Evolutionary conservation across 1,139 yeast genomes (phyloP).

Genomic region (Pichia sp.): DNA sequence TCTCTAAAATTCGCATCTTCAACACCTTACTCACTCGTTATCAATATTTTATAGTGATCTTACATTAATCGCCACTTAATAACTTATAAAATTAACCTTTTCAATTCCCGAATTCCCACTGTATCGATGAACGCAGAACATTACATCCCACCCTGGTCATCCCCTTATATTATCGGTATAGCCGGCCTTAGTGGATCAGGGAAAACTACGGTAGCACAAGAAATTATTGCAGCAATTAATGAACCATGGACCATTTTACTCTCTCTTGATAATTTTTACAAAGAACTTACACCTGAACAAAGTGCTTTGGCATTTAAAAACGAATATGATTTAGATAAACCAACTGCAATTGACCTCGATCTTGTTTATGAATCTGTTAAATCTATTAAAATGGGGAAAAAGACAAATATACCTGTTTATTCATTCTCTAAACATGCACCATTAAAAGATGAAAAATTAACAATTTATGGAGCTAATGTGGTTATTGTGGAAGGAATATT

Average conservation of each 20-base stretch:
- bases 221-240: constrained; percentile 70
- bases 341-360: constrained; percentile 76
- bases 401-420: constrained; percentile 77
- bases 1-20: too few relatives aligned
- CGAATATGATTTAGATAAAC: constrained; percentile 82
- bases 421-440: constrained; percentile 73
- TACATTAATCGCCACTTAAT: too few relatives aligned
- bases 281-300: constrained; percentile 59
- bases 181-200: constrained; percentile 97
- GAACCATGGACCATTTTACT: constrained; percentile 96
- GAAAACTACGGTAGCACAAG: constrained; percentile 85
- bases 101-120: too few relatives aligned
- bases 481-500: constrained; percentile 88
- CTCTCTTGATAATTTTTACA: constrained; percentile 87
- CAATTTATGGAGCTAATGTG: constrained; percentile 93
- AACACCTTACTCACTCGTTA: too few relatives aligned
- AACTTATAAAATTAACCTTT: too few relatives aligned
- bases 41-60: too few relatives aligned
- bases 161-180: constrained; percentile 89
- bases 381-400: constrained; percentile 50
- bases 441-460: constrained; percentile 52
- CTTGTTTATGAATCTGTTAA: constrained; percentile 56
- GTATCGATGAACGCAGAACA: constrained; percentile 18
- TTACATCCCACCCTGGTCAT: constrained; percentile 91
- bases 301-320: constrained; percentile 54